phyloP scores from a whole-genome alignment of 2,329 filamentous ascomycete genomes.

The Xylariomycetidae sp. region DNA sequence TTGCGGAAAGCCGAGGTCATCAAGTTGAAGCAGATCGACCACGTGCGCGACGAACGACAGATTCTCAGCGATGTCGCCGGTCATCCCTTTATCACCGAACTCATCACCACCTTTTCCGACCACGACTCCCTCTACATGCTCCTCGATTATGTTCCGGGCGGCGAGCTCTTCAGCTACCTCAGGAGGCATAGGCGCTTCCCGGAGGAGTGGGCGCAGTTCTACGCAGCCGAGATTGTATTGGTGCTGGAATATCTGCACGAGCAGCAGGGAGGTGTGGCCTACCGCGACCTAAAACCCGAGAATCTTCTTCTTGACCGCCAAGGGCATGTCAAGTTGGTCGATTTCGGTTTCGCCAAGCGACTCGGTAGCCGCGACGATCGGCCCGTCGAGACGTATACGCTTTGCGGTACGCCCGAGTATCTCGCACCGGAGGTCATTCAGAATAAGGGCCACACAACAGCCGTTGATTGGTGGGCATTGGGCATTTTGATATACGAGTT shows the following conservation, averaged over 20 bases:
- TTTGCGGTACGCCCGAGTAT: conserved; percentile 80
- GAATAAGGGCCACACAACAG: conserved; percentile 69
- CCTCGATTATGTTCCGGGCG: conserved; percentile 76
- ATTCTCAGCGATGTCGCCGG: conserved; percentile 72
- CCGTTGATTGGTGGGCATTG: conserved; percentile 84
- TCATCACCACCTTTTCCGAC: conserved; percentile 75
- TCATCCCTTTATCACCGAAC: conserved; percentile 76
- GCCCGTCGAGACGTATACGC: conserved; percentile 67
- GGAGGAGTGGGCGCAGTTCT: conserved; percentile 72
- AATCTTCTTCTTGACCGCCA: conserved; percentile 73
- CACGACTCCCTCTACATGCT: conserved; percentile 75
- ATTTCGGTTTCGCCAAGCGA: conserved; percentile 81
- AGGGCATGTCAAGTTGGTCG: conserved; percentile 75
- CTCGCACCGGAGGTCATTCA: conserved; percentile 80
- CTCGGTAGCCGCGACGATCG: conserved; percentile 50
- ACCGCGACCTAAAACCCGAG: conserved; percentile 77
- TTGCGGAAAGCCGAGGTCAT: conserved; percentile 67
- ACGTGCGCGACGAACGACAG: conserved; percentile 76
- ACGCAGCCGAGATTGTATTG: conserved; percentile 76
- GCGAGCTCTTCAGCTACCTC: conserved; percentile 79
- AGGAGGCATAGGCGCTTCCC: conserved; percentile 73
- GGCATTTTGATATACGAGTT: conserved; percentile 83
- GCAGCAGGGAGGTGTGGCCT: conserved; percentile 68
- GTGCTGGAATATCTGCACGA: conserved; percentile 79
- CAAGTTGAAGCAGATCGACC: conserved; percentile 78